phyloP scores from a whole-genome alignment of 2,329 filamentous ascomycete species.

The Pseudocercospora pini-densiflorae region DNA sequence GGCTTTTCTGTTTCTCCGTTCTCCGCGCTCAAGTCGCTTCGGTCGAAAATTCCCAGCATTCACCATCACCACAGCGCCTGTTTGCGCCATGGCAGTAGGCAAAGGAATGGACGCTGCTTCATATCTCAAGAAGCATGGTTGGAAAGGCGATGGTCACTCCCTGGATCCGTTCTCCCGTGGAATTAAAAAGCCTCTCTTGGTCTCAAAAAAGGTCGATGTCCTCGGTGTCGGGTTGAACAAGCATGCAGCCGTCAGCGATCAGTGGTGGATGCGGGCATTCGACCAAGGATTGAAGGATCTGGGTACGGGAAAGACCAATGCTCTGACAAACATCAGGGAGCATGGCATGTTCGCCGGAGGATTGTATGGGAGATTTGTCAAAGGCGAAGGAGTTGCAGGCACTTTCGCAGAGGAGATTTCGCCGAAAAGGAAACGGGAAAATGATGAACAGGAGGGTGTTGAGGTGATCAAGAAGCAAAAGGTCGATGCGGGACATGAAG shows the following conservation, averaged over 20 bases:
- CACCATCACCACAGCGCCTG: neutral
- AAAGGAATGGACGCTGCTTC: constrained; percentile 77
- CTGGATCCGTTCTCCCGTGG: constrained; percentile 71
- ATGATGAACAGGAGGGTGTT: constrained; percentile 7
- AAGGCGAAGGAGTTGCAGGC: constrained; percentile 75
- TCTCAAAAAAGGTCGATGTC: constrained; percentile 80
- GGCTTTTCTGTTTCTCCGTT: neutral
- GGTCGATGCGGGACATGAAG: constrained; percentile 14
- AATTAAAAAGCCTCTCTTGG: constrained; percentile 79
- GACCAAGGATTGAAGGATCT: constrained; percentile 86
- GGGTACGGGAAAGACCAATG: constrained; percentile 63
- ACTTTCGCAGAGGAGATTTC: constrained; percentile 56
- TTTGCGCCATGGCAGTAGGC: neutral
- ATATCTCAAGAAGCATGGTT: constrained; percentile 83
- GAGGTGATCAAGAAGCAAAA: constrained; percentile 27
- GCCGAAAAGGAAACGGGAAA: constrained; percentile 22
- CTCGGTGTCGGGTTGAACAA: constrained; percentile 81
- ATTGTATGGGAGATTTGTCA: constrained; percentile 84
- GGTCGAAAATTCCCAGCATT: neutral
- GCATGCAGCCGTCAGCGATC: constrained; percentile 67
- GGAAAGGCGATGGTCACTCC: constrained; percentile 86
- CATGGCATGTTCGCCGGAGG: constrained; percentile 56
- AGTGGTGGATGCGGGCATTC: constrained; percentile 97
- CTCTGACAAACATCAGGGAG: constrained; percentile 52
- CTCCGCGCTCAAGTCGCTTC: too few relatives aligned